phyloP scores from a whole-genome alignment of 2,329 filamentous ascomycete species.

The Diaporthe citri region DNA sequence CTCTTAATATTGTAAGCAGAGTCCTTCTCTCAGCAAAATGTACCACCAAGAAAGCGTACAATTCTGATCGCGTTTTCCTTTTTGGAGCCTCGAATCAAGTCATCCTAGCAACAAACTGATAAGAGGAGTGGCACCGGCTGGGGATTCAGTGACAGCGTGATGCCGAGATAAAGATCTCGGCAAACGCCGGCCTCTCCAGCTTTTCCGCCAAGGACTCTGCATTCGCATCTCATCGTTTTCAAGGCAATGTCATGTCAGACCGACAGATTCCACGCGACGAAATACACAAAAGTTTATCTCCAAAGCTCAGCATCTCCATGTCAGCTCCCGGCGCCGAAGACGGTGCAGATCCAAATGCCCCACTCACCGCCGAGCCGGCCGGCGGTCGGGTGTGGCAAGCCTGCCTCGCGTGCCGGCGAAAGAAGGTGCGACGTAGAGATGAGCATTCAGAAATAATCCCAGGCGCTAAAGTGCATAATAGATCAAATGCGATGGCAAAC shows the following conservation, averaged over 20 bases:
- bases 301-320: not conserved
- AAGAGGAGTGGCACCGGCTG: not conserved
- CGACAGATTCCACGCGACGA: not conserved
- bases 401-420: not conserved
- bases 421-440: not conserved
- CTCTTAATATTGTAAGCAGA: no score
- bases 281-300: no score
- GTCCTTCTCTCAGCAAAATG: no score
- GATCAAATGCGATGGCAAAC: conserved; percentile 16
- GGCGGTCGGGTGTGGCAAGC: conserved; percentile 5
- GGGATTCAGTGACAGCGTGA: not conserved
- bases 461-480: not conserved
- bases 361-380: not conserved
- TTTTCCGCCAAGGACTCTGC: not conserved
- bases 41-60: not conserved
- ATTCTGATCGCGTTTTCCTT: not conserved
- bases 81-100: not conserved
- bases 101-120: not conserved
- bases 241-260: not conserved
- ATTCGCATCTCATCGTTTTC: not conserved
- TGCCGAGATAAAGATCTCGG: not conserved
- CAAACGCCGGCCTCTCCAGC: not conserved
- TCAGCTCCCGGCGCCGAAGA: not conserved
- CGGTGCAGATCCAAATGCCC: not conserved
- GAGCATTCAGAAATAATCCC: not conserved